Evolutionary conservation across 495 filamentous ascomycete genomes (phyloP).

Genomic region (Hyaloscypha bicolor): DNA sequence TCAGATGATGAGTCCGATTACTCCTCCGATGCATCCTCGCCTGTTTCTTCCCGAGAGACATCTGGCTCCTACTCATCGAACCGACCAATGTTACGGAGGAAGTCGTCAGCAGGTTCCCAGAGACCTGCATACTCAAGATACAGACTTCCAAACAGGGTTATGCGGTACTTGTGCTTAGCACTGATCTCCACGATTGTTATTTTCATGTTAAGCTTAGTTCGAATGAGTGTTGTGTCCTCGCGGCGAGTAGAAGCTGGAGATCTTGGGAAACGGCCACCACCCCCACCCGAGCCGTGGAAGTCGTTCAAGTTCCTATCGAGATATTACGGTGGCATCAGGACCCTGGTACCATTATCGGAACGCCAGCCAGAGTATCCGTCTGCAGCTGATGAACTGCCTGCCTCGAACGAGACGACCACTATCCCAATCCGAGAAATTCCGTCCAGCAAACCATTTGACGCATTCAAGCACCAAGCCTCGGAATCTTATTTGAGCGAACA

Average conservation of each 20-base stretch:
- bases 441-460: slow-evolving; percentile 62
- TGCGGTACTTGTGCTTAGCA: slow-evolving; percentile 71
- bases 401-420: slow-evolving; percentile 32
- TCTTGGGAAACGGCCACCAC: slow-evolving; percentile 47
- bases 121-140: slow-evolving; percentile 44
- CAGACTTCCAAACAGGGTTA: slow-evolving; percentile 62
- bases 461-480: slow-evolving; percentile 70
- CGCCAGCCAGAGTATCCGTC: slow-evolving; percentile 80
- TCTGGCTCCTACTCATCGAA: slow-evolving; percentile 52
- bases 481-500: slow-evolving; percentile 59
- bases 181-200: slow-evolving; percentile 68
- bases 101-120: slow-evolving; percentile 19
- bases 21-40: slow-evolving; percentile 43
- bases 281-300: slow-evolving; percentile 76
- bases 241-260: slow-evolving; percentile 58
- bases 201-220: slow-evolving; percentile 71
- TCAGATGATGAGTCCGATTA: slow-evolving; percentile 45
- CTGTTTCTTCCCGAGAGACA: slow-evolving; percentile 43
- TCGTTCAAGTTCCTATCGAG: slow-evolving; percentile 76
- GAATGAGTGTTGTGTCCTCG: slow-evolving; percentile 68
- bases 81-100: slow-evolving; percentile 56
- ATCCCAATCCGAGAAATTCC: slow-evolving; percentile 40
- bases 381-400: slow-evolving; percentile 45
- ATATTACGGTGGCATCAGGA: slow-evolving; percentile 82
- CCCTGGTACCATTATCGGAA: slow-evolving; percentile 59